A percentile compares a stretch with the other conserved stretches of the same genome.
These are phyloP conservation scores for Cymbopogon flexuosus DNA, from an alignment of 202 grass and related monocot genomes.

Conservation along the genomic window DNA sequence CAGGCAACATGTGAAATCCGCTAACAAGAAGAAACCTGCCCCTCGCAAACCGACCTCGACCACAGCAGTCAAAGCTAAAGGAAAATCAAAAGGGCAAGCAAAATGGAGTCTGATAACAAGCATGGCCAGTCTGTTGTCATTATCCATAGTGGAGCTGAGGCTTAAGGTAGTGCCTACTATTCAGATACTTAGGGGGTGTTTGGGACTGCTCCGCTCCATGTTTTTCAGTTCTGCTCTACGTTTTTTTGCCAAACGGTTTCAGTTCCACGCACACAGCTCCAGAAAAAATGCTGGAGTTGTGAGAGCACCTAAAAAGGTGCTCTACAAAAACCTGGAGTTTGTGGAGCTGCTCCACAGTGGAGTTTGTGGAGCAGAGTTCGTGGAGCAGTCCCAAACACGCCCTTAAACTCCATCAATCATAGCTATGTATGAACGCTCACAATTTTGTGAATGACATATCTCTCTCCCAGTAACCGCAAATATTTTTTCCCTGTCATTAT, in stretches of 20 bases:
- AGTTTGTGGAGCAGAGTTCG: too few relatives aligned
- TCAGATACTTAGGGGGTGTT: background rate
- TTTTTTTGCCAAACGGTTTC: too few relatives aligned
- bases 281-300: too few relatives aligned
- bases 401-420: background rate
- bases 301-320: too few relatives aligned
- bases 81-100: slow-evolving; percentile 46
- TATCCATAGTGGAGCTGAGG: slow-evolving; percentile 67
- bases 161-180: slow-evolving; percentile 61
- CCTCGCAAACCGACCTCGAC: slow-evolving; percentile 40
- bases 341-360: too few relatives aligned
- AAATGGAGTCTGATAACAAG: slow-evolving; percentile 79
- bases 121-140: slow-evolving; percentile 53
- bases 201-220: too few relatives aligned
- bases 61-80: slow-evolving; percentile 44
- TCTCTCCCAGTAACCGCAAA: background rate
- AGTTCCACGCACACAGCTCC: too few relatives aligned
- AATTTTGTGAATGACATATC: slow-evolving; percentile 6
- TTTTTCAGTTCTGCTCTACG: too few relatives aligned
- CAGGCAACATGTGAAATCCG: slow-evolving; percentile 48
- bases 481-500: background rate
- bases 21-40: slow-evolving; percentile 52
- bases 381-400: too few relatives aligned
- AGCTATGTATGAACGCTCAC: background rate
- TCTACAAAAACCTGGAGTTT: too few relatives aligned